A percentile compares a stretch with the other conserved stretches of the same genome.
Evolutionary conservation across 768 basidiomycete species (phyloP).

Genomic region (Suillus brevipes): DNA sequence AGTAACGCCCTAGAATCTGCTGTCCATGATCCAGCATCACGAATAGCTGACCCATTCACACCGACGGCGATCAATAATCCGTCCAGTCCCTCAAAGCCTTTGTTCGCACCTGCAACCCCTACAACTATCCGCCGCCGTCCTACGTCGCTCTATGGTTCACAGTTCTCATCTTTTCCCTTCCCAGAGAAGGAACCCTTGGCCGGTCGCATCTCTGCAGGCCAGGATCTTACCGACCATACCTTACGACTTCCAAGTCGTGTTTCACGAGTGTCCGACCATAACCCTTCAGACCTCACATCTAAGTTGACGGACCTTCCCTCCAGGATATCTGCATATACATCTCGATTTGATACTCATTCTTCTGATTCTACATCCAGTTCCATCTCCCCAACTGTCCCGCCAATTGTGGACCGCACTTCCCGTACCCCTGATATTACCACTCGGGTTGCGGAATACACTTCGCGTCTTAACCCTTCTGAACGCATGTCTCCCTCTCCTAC

Average conservation of each 20-base stretch:
- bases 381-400: neutral
- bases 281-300: slow-evolving; percentile 14
- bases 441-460: slow-evolving; percentile 14
- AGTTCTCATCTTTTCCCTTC: slow-evolving; percentile 33
- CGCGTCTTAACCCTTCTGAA: slow-evolving; percentile 22
- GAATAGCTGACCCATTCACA: slow-evolving; percentile 20
- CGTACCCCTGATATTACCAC: neutral
- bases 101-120: slow-evolving; percentile 25
- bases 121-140: slow-evolving; percentile 42
- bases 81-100: slow-evolving; percentile 19
- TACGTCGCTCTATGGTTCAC: slow-evolving; percentile 46
- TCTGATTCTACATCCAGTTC: neutral
- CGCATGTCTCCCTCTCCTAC: slow-evolving; percentile 22
- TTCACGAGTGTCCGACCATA: neutral
- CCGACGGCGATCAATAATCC: slow-evolving; percentile 18
- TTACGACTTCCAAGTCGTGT: neutral
- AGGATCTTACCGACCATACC: neutral
- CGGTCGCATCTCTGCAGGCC: neutral
- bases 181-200: slow-evolving; percentile 25
- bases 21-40: slow-evolving; percentile 20
- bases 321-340: slow-evolving; percentile 19
- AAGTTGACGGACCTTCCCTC: slow-evolving; percentile 8
- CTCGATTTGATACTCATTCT: slow-evolving; percentile 10
- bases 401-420: neutral
- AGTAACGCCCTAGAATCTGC: slow-evolving; percentile 20